These are phyloP conservation scores for Saccharomycopsis fermentans DNA, from an alignment of 805 yeast genomes.

Conservation along the genomic window DNA sequence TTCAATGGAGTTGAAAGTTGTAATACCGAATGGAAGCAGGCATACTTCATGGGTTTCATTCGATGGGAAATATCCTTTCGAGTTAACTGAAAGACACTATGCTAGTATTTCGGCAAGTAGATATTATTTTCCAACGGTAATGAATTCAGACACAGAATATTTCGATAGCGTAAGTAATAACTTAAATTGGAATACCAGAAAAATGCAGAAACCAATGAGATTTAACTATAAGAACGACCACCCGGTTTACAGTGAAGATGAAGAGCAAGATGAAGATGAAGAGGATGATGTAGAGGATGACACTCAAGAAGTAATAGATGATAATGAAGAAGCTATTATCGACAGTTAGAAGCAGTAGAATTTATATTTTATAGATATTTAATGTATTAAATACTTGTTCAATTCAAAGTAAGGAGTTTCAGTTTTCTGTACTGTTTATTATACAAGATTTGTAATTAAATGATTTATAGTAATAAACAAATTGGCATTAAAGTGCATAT, in stretches of 20 bases:
- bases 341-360: not conserved
- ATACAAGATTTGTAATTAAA: no score
- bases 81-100: slow-evolving; percentile 72
- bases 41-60: slow-evolving; percentile 91
- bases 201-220: slow-evolving; percentile 60
- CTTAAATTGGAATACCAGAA: slow-evolving; percentile 88
- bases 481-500: no score
- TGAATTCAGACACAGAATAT: slow-evolving; percentile 62
- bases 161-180: slow-evolving; percentile 79
- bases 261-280: not conserved
- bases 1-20: slow-evolving; percentile 75
- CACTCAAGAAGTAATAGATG: not conserved
- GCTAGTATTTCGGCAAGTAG: slow-evolving; percentile 78
- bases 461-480: no score
- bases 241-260: not conserved
- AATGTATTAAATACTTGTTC: no score
- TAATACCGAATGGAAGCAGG: slow-evolving; percentile 72
- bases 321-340: not conserved
- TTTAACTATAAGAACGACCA: slow-evolving; percentile 6
- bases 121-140: slow-evolving; percentile 90
- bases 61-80: slow-evolving; percentile 85
- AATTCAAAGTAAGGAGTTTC: no score
- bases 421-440: no score
- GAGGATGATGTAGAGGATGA: not conserved
- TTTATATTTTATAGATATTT: not conserved